Percentiles rank a stretch among this genome's conserved stretches.
phyloP scores from a whole-genome alignment of 495 filamentous ascomycete genomes.

The Aspergillus wentii region DNA sequence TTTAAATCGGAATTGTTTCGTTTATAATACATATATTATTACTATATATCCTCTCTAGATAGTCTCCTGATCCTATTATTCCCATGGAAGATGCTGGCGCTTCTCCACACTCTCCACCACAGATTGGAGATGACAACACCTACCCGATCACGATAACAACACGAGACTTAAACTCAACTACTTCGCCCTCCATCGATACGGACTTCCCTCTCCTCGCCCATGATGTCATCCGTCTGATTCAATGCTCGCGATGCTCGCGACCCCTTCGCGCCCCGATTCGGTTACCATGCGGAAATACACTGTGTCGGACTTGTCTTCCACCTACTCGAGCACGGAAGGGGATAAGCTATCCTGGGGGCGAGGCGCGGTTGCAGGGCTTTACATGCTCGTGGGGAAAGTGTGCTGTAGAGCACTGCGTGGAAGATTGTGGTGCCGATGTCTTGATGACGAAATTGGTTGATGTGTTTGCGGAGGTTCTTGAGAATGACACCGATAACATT shows the following conservation, averaged over 20 bases:
- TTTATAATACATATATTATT: too few relatives aligned
- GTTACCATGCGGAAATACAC: constrained; percentile 74
- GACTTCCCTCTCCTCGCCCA: constrained; percentile 9
- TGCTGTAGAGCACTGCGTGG: constrained; percentile 63
- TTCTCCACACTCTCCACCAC: constrained; percentile 8
- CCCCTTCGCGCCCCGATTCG: constrained; percentile 66
- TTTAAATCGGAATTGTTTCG: too few relatives aligned
- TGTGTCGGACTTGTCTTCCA: constrained; percentile 76
- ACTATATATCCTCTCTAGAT: too few relatives aligned
- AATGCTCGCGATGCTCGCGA: constrained; percentile 69
- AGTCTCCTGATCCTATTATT: neutral
- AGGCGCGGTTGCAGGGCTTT: constrained; percentile 61
- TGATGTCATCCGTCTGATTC: constrained; percentile 61
- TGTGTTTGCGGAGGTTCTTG: constrained; percentile 43
- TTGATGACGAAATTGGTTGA: constrained; percentile 61
- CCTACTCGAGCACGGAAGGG: constrained; percentile 52
- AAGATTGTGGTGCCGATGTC: constrained; percentile 74
- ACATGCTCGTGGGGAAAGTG: constrained; percentile 68
- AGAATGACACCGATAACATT: neutral
- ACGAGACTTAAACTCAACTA: neutral
- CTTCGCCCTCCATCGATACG: neutral
- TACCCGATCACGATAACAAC: too few relatives aligned
- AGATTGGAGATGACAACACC: constrained; percentile 3
- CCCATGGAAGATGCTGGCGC: constrained; percentile 27
- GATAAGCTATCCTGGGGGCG: constrained; percentile 68